Evolutionary conservation across 805 yeast genomes (phyloP).

Genomic region (Cyberlindnera maritima): DNA sequence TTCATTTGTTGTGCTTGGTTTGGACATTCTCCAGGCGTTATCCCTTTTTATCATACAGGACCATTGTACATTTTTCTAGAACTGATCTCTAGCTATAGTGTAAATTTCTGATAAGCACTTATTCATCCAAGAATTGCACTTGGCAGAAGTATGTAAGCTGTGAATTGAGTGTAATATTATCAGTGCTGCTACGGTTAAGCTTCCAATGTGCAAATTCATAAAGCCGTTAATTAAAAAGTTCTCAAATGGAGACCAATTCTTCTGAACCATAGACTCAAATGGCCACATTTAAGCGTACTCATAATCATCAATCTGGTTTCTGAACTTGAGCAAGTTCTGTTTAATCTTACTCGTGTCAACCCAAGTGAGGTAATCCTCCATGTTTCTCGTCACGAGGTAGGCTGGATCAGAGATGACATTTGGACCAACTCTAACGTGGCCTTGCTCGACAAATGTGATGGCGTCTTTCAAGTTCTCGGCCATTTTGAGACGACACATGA

Average conservation of each 20-base stretch:
- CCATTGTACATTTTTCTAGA: background rate
- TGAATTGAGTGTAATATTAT: too few species aligned
- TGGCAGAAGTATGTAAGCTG: too few species aligned
- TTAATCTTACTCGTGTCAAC: constrained; percentile 94
- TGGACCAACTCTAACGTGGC: constrained; percentile 97
- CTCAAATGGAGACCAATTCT: background rate
- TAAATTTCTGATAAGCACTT: too few species aligned
- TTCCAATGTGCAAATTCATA: background rate
- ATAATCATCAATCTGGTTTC: constrained; percentile 67
- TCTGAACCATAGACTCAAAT: background rate
- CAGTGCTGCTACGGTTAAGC: background rate
- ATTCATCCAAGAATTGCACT: too few species aligned
- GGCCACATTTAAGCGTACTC: constrained; percentile 37
- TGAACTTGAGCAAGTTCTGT: constrained; percentile 81
- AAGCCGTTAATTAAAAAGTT: background rate
- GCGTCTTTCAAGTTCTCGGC: constrained; percentile 88
- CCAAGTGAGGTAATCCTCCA: constrained; percentile 98
- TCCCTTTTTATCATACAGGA: background rate
- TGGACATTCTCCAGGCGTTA: background rate
- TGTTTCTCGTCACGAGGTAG: constrained; percentile 82
- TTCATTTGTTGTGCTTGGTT: background rate
- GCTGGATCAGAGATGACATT: constrained; percentile 95
- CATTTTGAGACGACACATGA: constrained; percentile 93
- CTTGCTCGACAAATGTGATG: constrained; percentile 89
- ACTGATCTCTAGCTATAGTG: too few species aligned